A percentile compares a stretch with the other conserved stretches of the same genome.
Conservation (phyloP, 2,329 filamentous ascomycete species). For the Pezicula neosporulosa region DNA sequence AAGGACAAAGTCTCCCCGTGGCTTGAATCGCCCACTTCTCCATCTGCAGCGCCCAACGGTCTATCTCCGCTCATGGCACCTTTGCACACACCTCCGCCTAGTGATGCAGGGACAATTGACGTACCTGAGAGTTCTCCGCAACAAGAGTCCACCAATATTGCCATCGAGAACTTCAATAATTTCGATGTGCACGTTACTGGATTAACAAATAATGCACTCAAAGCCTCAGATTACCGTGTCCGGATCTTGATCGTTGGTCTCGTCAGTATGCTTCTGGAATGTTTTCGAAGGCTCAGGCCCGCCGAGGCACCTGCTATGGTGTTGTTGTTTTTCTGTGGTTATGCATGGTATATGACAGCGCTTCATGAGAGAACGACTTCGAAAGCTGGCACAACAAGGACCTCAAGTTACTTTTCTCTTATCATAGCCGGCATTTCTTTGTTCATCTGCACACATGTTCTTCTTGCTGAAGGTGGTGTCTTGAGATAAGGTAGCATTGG, state of each 20-base stretch:
- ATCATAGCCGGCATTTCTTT: background rate
- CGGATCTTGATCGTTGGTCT: background rate
- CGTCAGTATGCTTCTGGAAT: background rate
- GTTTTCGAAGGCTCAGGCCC: background rate
- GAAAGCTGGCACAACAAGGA: background rate
- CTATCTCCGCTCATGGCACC: background rate
- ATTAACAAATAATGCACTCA: background rate
- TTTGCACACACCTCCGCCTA: background rate
- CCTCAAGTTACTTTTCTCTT: background rate
- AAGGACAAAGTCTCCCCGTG: background rate
- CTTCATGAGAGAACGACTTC: background rate
- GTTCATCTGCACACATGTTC: background rate
- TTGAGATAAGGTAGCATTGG: background rate
- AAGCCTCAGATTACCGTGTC: background rate
- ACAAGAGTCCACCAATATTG: background rate
- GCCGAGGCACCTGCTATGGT: background rate
- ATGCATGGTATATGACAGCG: background rate
- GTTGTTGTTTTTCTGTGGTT: background rate
- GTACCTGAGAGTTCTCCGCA: background rate
- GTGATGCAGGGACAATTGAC: background rate
- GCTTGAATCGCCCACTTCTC: background rate
- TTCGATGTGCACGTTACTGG: background rate
- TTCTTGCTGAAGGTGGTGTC: background rate
- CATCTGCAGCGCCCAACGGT: background rate
- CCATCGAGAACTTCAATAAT: background rate